These are phyloP conservation scores for Talaromyces adpressus DNA, from an alignment of 495 filamentous ascomycete genomes.

Conservation along the genomic window DNA sequence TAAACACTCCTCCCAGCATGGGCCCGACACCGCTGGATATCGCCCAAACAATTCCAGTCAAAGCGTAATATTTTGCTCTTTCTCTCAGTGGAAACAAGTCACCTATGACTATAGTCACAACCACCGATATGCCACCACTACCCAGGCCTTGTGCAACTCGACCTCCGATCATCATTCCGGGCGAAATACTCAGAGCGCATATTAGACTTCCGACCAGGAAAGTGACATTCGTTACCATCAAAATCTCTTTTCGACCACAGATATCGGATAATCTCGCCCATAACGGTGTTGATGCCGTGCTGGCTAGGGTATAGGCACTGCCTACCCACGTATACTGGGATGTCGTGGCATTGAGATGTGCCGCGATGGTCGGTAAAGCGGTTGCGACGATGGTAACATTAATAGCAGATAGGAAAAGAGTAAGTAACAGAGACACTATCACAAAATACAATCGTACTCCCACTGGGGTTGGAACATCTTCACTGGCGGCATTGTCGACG, in stretches of 20 bases:
- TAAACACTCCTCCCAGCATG: slow-evolving; percentile 73
- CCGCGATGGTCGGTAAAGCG: slow-evolving; percentile 45
- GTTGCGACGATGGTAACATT: slow-evolving; percentile 34
- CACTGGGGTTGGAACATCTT: background rate
- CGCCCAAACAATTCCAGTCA: slow-evolving; percentile 67
- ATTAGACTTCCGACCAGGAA: slow-evolving; percentile 64
- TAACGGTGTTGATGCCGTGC: slow-evolving; percentile 48
- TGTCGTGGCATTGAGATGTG: slow-evolving; percentile 40
- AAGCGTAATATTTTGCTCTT: slow-evolving; percentile 53
- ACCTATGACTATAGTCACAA: slow-evolving; percentile 66
- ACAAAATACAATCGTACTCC: slow-evolving; percentile 1
- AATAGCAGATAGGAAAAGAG: slow-evolving; percentile 41
- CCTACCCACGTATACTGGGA: slow-evolving; percentile 62
- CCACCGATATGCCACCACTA: slow-evolving; percentile 29
- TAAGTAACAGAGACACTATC: slow-evolving; percentile 11
- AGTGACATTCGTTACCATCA: slow-evolving; percentile 53
- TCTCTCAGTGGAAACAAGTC: slow-evolving; percentile 63
- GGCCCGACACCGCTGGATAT: slow-evolving; percentile 69
- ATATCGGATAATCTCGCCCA: slow-evolving; percentile 70
- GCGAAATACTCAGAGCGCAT: slow-evolving; percentile 48
- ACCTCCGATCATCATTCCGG: slow-evolving; percentile 34
- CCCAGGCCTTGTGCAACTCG: slow-evolving; percentile 28
- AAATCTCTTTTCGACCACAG: slow-evolving; percentile 64
- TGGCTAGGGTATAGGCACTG: slow-evolving; percentile 50
- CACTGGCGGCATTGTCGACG: background rate